Evolutionary conservation across 2,329 filamentous ascomycete species (phyloP).

Genomic region (Claviceps spartinae): DNA sequence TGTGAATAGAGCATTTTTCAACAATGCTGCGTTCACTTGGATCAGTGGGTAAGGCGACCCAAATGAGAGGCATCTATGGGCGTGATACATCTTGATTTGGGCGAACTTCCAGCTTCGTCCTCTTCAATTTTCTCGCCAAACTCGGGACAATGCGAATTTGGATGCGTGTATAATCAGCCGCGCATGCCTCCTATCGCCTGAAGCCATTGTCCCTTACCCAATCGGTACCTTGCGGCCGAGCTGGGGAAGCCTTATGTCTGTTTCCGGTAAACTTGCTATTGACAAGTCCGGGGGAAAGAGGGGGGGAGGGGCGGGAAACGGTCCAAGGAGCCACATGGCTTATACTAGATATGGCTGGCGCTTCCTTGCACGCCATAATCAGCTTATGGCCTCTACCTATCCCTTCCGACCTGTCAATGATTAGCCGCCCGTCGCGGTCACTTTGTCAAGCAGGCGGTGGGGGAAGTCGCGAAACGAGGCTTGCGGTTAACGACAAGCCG

Average conservation of each 20-base stretch:
- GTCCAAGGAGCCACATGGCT: neutral
- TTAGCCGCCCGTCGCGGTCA: neutral
- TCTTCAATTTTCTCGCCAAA: neutral
- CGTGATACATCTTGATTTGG: neutral
- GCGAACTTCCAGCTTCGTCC: neutral
- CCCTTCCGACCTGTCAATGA: neutral
- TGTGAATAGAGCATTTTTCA: neutral
- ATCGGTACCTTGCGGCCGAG: neutral
- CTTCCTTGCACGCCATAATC: conserved; percentile 1
- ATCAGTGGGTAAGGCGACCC: neutral
- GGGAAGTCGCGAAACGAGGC: neutral
- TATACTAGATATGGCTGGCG: conserved; percentile 1
- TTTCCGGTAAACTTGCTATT: neutral
- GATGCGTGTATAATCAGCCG: neutral
- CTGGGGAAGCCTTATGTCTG: too few species aligned
- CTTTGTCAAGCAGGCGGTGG: neutral
- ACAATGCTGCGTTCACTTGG: neutral
- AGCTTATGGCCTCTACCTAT: neutral
- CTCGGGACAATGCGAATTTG: neutral
- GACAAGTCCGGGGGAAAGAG: neutral
- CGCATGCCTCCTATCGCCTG: neutral
- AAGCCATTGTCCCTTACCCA: neutral
- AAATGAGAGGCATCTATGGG: neutral
- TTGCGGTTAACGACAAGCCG: neutral
- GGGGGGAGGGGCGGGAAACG: neutral